phyloP scores from a whole-genome alignment of 805 yeast species.

The Yarrowia keelungensis region DNA sequence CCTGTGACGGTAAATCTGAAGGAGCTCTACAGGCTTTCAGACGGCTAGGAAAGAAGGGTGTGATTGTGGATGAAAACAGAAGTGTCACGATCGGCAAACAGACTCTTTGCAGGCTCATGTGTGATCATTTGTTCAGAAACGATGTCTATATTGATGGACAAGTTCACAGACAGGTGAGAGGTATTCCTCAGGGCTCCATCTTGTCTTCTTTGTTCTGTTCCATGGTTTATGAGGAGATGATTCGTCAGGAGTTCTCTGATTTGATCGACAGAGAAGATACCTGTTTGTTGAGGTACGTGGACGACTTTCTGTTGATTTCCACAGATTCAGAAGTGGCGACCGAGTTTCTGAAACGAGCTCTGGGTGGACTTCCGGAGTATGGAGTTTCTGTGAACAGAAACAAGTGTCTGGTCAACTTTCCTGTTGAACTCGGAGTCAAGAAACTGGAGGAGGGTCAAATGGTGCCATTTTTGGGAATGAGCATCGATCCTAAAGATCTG shows the following conservation, averaged over 20 bases:
- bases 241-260: neutral
- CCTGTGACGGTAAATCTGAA: constrained; percentile 3
- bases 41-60: neutral
- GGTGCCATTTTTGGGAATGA: constrained; percentile 20
- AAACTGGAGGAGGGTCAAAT: neutral
- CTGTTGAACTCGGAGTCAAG: neutral
- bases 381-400: constrained; percentile 22
- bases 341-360: neutral
- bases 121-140: constrained; percentile 17
- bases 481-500: neutral
- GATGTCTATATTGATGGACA: constrained; percentile 4
- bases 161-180: neutral
- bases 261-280: constrained; percentile 3
- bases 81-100: neutral
- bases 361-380: neutral
- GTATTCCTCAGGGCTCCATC: constrained; percentile 31
- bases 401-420: constrained; percentile 27
- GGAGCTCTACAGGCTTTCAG: neutral
- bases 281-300: constrained; percentile 13
- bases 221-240: constrained; percentile 32
- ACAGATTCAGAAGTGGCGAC: neutral
- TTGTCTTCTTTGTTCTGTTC: constrained; percentile 20
- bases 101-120: neutral
- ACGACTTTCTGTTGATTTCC: constrained; percentile 23
- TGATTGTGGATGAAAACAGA: constrained; percentile 2